These are phyloP conservation scores for Guyanaporus albipodus DNA, from an alignment of 768 basidiomycete species.

Conservation along the genomic window DNA sequence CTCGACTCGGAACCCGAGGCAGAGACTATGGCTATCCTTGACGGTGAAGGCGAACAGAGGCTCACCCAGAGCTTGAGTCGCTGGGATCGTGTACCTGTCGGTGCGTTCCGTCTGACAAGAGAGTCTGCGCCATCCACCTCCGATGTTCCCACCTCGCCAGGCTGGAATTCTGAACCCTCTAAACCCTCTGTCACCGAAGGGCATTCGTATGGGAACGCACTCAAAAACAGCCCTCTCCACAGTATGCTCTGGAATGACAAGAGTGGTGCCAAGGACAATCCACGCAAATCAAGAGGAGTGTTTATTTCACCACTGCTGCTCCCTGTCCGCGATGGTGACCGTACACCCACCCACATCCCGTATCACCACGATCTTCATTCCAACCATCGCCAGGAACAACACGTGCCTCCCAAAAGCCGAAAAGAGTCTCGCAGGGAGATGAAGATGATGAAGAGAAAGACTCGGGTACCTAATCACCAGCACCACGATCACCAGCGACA, in stretches of 20 bases:
- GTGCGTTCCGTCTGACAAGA: slow-evolving; percentile 66
- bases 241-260: slow-evolving; percentile 50
- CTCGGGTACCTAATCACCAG: slow-evolving; percentile 37
- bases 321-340: slow-evolving; percentile 52
- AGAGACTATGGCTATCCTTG: slow-evolving; percentile 27
- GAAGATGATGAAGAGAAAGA: slow-evolving; percentile 62
- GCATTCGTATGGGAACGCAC: slow-evolving; percentile 36
- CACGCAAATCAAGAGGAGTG: slow-evolving; percentile 32
- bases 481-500: slow-evolving; percentile 46
- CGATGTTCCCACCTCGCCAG: slow-evolving; percentile 28
- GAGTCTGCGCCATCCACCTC: slow-evolving; percentile 23
- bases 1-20: slow-evolving; percentile 53
- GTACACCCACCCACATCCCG: slow-evolving; percentile 45
- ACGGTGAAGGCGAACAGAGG: slow-evolving; percentile 36
- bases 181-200: slow-evolving; percentile 17
- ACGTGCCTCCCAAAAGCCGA: slow-evolving; percentile 46
- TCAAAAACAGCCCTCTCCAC: slow-evolving; percentile 54
- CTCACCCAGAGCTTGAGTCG: slow-evolving; percentile 52
- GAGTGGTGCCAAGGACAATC: slow-evolving; percentile 15
- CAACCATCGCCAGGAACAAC: slow-evolving; percentile 35
- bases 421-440: slow-evolving; percentile 67
- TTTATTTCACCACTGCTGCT: slow-evolving; percentile 50
- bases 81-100: slow-evolving; percentile 74
- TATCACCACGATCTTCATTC: slow-evolving; percentile 33
- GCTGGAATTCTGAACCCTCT: slow-evolving; percentile 27